Evolutionary conservation across 768 basidiomycete species (phyloP).

Genomic region (Lactarius hatsudake): DNA sequence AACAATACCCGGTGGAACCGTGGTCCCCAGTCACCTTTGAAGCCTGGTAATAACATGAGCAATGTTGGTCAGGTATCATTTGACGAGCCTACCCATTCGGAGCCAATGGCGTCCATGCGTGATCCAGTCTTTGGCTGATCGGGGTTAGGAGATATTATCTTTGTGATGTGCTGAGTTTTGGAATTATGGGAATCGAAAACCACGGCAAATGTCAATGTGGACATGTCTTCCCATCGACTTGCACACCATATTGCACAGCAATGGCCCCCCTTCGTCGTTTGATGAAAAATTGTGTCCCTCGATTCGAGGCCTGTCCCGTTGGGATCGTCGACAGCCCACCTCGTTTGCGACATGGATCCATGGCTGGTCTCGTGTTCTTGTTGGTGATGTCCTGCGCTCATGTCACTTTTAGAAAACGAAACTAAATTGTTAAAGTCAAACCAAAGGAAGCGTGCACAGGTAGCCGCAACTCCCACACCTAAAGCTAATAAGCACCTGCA

Average conservation of each 20-base stretch:
- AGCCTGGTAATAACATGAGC: conserved; percentile 37
- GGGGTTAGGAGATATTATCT: conserved; percentile 46
- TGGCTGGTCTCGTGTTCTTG: conserved; percentile 60
- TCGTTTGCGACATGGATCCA: conserved; percentile 57
- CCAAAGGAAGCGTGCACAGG: conserved; percentile 53
- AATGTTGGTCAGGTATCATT: background rate
- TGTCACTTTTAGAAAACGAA: too few relatives aligned
- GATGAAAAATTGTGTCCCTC: conserved; percentile 52
- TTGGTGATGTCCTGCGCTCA: conserved; percentile 52
- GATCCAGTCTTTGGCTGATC: conserved; percentile 49
- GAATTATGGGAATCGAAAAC: conserved; percentile 40
- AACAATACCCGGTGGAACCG: background rate
- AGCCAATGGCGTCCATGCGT: conserved; percentile 50
- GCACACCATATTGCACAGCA: conserved; percentile 60
- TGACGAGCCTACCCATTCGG: conserved; percentile 43
- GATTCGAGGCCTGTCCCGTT: conserved; percentile 50
- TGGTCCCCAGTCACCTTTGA: conserved; percentile 43
- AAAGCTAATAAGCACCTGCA: background rate
- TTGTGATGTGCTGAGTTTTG: conserved; percentile 46
- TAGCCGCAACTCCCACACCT: conserved; percentile 57
- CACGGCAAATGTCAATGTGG: conserved; percentile 55
- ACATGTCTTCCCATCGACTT: conserved; percentile 52
- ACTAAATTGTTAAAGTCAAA: too few relatives aligned
- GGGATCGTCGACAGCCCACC: conserved; percentile 54
- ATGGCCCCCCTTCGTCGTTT: conserved; percentile 55